A percentile compares a stretch with the other conserved stretches of the same genome.
These are phyloP conservation scores for Pyricularia sp. DNA, from an alignment of 2,329 filamentous ascomycete genomes.

Conservation along the genomic window DNA sequence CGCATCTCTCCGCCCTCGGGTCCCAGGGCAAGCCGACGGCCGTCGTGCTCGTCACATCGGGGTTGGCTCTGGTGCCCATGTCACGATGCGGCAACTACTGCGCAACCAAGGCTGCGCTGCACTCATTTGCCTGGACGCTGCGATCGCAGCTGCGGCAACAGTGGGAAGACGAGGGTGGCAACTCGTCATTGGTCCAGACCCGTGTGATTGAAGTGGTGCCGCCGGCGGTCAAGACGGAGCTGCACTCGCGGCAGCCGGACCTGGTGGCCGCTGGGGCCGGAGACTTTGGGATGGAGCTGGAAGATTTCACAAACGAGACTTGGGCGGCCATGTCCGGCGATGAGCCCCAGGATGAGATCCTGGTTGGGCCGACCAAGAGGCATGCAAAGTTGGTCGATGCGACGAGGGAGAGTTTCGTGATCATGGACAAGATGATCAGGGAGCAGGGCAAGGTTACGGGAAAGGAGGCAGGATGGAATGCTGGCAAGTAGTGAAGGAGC, in stretches of 20 bases:
- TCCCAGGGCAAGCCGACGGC: constrained; percentile 9
- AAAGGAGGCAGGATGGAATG: not conserved
- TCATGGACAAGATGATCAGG: constrained; percentile 6
- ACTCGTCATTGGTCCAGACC: constrained; percentile 19
- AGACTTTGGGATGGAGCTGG: constrained; percentile 19
- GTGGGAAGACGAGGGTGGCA: not conserved
- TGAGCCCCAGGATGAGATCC: constrained; percentile 23
- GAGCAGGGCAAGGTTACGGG: not conserved
- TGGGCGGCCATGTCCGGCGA: constrained; percentile 31
- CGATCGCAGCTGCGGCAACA: constrained; percentile 22
- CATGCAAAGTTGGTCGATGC: constrained; percentile 11
- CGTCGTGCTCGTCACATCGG: constrained; percentile 14
- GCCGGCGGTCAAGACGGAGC: constrained; percentile 35
- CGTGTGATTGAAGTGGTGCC: constrained; percentile 39
- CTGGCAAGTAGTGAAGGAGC: not conserved
- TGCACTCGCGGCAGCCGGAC: constrained; percentile 32
- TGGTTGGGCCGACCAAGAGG: constrained; percentile 9
- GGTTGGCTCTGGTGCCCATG: constrained; percentile 35
- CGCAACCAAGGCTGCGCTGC: constrained; percentile 43
- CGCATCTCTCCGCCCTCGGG: constrained; percentile 25
- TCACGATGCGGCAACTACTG: constrained; percentile 39
- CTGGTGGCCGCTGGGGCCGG: constrained; percentile 21
- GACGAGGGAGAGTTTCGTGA: constrained; percentile 11
- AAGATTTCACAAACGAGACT: constrained; percentile 27
- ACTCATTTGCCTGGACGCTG: constrained; percentile 21